Conservation (phyloP, 768 basidiomycete genomes). For the Erythrobasidium yunnanense region DNA sequence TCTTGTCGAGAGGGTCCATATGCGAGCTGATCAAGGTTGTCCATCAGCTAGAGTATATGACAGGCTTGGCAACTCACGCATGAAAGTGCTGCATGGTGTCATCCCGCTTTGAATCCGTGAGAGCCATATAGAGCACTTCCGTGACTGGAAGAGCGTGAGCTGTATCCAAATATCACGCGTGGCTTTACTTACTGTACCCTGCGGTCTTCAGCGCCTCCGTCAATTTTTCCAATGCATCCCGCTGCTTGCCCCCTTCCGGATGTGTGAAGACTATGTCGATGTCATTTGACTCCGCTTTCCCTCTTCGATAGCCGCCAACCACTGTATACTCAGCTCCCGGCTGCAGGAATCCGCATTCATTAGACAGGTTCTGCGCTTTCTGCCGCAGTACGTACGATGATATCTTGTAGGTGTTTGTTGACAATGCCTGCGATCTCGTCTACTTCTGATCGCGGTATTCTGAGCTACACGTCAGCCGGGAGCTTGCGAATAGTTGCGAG, state of each 20-base stretch:
- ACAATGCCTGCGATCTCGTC: conserved; percentile 63
- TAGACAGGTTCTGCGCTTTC: not conserved
- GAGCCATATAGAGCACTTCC: conserved; percentile 1
- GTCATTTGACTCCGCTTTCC: conserved; percentile 69
- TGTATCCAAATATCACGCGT: not conserved
- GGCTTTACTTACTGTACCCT: conserved; percentile 43
- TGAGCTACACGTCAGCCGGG: conserved; percentile 35
- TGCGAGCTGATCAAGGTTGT: conserved; percentile 42
- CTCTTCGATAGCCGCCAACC: conserved; percentile 61
- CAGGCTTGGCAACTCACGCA: conserved; percentile 13
- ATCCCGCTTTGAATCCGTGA: conserved; percentile 19
- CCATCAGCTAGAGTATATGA: conserved; percentile 29
- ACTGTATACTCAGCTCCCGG: conserved; percentile 11
- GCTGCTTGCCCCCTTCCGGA: conserved; percentile 49
- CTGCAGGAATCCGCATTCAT: not conserved
- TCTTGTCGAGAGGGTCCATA: conserved; percentile 74
- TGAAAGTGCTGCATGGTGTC: conserved; percentile 15
- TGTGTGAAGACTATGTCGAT: conserved; percentile 83
- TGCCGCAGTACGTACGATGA: conserved; percentile 41
- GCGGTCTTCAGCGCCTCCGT: conserved; percentile 51
- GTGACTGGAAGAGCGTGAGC: conserved; percentile 7
- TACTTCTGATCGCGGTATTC: conserved; percentile 65
- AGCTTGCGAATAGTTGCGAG: too few relatives aligned
- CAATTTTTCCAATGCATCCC: conserved; percentile 55
- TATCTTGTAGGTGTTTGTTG: conserved; percentile 53